Evolutionary conservation across 1,284 basidiomycete species (phyloP).

Genomic region (Volvariella volvacea): DNA sequence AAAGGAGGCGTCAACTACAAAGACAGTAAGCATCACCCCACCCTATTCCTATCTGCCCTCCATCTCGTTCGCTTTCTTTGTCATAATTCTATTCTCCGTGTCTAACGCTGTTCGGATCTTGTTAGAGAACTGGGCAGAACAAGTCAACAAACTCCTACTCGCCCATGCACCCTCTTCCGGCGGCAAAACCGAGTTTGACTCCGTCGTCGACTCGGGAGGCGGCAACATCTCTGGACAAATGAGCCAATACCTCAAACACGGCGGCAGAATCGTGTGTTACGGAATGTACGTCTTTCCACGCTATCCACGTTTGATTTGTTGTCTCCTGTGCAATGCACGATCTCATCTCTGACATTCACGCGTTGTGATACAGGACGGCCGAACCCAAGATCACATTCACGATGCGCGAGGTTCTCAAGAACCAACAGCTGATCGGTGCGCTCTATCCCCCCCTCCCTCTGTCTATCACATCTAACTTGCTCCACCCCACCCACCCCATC

Average conservation of each 20-base stretch:
- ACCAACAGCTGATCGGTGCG: slow-evolving; percentile 69
- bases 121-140: slow-evolving; percentile 62
- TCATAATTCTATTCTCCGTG: too few species aligned
- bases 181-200: slow-evolving; percentile 31
- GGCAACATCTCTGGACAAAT: slow-evolving; percentile 66
- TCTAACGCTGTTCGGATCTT: too few species aligned
- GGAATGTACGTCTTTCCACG: slow-evolving; percentile 57
- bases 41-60: neutral
- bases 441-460: slow-evolving; percentile 7
- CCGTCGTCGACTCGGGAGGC: slow-evolving; percentile 79
- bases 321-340: slow-evolving; percentile 3
- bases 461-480: slow-evolving; percentile 5
- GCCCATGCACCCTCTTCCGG: slow-evolving; percentile 22
- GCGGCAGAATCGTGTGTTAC: slow-evolving; percentile 71
- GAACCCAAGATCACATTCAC: slow-evolving; percentile 58
- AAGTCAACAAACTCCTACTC: slow-evolving; percentile 48
- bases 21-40: slow-evolving; percentile 34
- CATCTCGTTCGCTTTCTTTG: neutral
- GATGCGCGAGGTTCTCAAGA: slow-evolving; percentile 77
- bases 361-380: slow-evolving; percentile 50
- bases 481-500: too few species aligned
- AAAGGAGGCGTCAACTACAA: slow-evolving; percentile 75
- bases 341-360: neutral
- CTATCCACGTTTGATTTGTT: slow-evolving; percentile 9
- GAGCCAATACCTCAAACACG: slow-evolving; percentile 54